A percentile compares a stretch with the other conserved stretches of the same genome.
These are phyloP conservation scores for Avena sativa DNA, from an alignment of 176 grass and related monocot genomes.

Conservation along the genomic window DNA sequence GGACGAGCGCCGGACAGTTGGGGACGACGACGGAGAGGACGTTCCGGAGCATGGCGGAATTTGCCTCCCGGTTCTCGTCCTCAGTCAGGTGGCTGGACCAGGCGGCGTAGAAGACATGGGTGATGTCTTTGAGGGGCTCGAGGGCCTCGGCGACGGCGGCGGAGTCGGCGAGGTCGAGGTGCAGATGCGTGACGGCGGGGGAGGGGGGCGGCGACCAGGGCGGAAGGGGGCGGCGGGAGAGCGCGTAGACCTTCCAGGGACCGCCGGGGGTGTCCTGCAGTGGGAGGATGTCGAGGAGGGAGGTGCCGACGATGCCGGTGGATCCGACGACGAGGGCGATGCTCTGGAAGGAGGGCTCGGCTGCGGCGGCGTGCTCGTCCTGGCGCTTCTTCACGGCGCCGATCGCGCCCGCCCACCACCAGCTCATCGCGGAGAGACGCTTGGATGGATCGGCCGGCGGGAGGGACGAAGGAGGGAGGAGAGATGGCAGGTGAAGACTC, in stretches of 20 bases:
- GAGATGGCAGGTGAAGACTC: background rate
- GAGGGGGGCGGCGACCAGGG: slow-evolving; percentile 55
- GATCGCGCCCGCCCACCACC: slow-evolving; percentile 91
- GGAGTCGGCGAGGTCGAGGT: slow-evolving; percentile 62
- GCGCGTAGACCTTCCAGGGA: slow-evolving; percentile 85
- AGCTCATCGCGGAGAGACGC: slow-evolving; percentile 60
- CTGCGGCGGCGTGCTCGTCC: slow-evolving; percentile 50
- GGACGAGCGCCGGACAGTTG: slow-evolving; percentile 52
- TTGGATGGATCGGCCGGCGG: background rate
- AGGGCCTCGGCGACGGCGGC: slow-evolving; percentile 53
- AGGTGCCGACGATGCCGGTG: slow-evolving; percentile 72
- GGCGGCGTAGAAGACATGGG: slow-evolving; percentile 68
- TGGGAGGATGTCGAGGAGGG: slow-evolving; percentile 83
- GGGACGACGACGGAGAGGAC: slow-evolving; percentile 67
- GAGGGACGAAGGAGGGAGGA: background rate
- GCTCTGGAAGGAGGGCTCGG: slow-evolving; percentile 55
- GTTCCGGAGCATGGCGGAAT: slow-evolving; percentile 70
- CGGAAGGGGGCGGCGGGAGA: slow-evolving; percentile 65
- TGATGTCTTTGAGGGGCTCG: slow-evolving; percentile 55
- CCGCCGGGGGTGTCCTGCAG: slow-evolving; percentile 77
- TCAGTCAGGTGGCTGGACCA: slow-evolving; percentile 48
- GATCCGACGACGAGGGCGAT: slow-evolving; percentile 74
- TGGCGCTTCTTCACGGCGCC: slow-evolving; percentile 75
- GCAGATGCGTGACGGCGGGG: slow-evolving; percentile 48
- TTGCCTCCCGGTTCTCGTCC: slow-evolving; percentile 45